phyloP scores from a whole-genome alignment of 1,284 basidiomycete species.

The Fomitopsis pinicola region DNA sequence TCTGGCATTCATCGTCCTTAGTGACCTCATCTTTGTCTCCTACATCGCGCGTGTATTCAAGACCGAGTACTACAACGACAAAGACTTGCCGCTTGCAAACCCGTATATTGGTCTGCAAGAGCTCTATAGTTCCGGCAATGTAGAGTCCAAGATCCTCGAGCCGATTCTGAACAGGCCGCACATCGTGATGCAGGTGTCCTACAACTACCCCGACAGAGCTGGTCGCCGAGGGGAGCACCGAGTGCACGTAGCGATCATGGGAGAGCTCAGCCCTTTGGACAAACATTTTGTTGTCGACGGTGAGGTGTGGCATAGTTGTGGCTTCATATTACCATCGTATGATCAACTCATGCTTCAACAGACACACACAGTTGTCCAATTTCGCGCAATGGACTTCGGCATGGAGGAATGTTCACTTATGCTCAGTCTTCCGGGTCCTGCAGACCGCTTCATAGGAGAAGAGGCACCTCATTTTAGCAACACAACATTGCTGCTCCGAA shows the following conservation, averaged over 20 bases:
- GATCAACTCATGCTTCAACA: neutral
- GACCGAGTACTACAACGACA: slow-evolving; percentile 9
- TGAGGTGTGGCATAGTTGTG: slow-evolving; percentile 9
- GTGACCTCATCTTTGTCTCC: slow-evolving; percentile 7
- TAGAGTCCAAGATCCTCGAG: slow-evolving; percentile 8
- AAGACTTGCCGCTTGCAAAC: slow-evolving; percentile 13
- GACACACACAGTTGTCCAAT: slow-evolving; percentile 19
- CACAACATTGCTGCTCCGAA: slow-evolving; percentile 8
- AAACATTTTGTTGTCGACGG: slow-evolving; percentile 6
- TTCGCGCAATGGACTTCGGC: slow-evolving; percentile 23
- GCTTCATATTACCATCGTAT: neutral
- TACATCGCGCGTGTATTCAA: slow-evolving; percentile 7
- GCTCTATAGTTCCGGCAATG: slow-evolving; percentile 10
- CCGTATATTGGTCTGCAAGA: slow-evolving; percentile 17
- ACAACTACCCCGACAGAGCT: slow-evolving; percentile 4
- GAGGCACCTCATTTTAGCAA: slow-evolving; percentile 8
- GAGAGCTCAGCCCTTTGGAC: slow-evolving; percentile 10
- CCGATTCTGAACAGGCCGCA: slow-evolving; percentile 11
- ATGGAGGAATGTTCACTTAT: slow-evolving; percentile 23
- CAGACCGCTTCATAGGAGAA: slow-evolving; percentile 6
- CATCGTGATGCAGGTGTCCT: slow-evolving; percentile 11
- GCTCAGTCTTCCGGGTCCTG: slow-evolving; percentile 15
- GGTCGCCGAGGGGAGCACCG: slow-evolving; percentile 10
- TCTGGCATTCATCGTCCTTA: slow-evolving; percentile 5
- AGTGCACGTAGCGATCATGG: slow-evolving; percentile 5